Evolutionary conservation across 106 monocot genomes (phyloP), one percentile per base, ranked within the genome.

Genomic region (Apostasia ramifera): DNA sequence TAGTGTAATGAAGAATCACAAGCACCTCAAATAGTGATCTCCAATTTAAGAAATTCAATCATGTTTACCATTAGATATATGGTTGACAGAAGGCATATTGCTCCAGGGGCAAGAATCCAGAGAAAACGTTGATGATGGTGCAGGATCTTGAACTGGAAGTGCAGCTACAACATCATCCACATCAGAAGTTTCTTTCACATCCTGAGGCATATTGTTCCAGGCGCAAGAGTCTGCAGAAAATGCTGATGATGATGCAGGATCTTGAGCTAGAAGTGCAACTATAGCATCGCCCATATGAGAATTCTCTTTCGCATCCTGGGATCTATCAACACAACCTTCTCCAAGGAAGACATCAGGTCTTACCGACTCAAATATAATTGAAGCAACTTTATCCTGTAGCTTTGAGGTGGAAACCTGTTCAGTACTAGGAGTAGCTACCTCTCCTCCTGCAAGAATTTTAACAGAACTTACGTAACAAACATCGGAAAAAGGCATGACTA

Each of bases 331-430:
- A 12, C 62, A 63, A 2, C 45, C 42, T 45, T 12, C 43, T 45
- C 9, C 62, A 45, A 63, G 44, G 1, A 63, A 63, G 13, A 44
- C 62, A 45, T 63, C 62, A 13, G 62, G 45, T 45, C 62, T 63
- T n/a, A 45, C 8, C 3, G 44, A 62, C 43, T 45, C 62, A 2
- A 12, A 12, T 6, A 41, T 12, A 44, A 1, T 41, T 4, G 13
- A 43, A 3, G 43, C 1, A 8, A 39, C 13, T 45, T 46, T 6
- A 2, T 44, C 44, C 42, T 63, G 45, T 45, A 39, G 2, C 4
- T 8, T 8, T 1, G 1, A 46, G 56, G n/a, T 9, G 4, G 56
- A 9, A 56, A 56, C 50, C 8, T 4, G 50, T 50, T 38, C 42
- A 14, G 48, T 38, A 15, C 8, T n/a, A 26, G 26, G 26, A 26